Conservation (phyloP, 257 asterid genomes). For the Verbena officinalis region DNA sequence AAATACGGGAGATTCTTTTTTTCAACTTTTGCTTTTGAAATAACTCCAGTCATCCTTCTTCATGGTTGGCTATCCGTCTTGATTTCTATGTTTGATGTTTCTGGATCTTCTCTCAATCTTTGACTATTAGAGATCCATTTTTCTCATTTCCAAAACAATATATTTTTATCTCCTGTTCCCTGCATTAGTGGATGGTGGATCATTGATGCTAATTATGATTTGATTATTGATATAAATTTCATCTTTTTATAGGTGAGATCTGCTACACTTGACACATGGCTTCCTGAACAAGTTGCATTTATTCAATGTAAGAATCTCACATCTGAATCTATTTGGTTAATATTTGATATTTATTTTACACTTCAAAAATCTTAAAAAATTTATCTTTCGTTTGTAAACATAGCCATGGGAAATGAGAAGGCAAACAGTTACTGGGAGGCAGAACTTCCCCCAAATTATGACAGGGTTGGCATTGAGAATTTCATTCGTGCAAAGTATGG, state of each 20-base stretch:
- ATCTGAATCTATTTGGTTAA: constrained; percentile 18
- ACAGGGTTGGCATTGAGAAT: constrained; percentile 98
- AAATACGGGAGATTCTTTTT: constrained; percentile 8
- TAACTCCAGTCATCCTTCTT: constrained; percentile 10
- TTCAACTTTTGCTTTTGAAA: constrained; percentile 7
- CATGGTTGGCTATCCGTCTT: background rate
- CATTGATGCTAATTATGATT: constrained; percentile 19
- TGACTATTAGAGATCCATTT: constrained; percentile 4
- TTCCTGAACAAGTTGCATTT: constrained; percentile 98
- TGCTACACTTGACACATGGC: constrained; percentile 99
- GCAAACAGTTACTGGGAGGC: constrained; percentile 99
- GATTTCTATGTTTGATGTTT: constrained; percentile 15
- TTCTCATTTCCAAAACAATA: constrained; percentile 12
- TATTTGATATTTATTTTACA: constrained; percentile 16
- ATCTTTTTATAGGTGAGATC: constrained; percentile 78
- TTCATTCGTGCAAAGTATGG: constrained; percentile 98
- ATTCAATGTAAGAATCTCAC: constrained; percentile 75
- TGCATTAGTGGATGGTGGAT: constrained; percentile 11
- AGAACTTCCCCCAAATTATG: constrained; percentile 95
- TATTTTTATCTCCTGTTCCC: background rate
- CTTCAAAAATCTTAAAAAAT: background rate
- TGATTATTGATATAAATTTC: constrained; percentile 25
- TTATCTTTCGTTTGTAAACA: constrained; percentile 30
- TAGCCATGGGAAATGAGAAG: constrained; percentile 98
- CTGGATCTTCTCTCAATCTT: constrained; percentile 17